Evolutionary conservation across 805 yeast species (phyloP).

Genomic region (Barnettozyma populi): DNA sequence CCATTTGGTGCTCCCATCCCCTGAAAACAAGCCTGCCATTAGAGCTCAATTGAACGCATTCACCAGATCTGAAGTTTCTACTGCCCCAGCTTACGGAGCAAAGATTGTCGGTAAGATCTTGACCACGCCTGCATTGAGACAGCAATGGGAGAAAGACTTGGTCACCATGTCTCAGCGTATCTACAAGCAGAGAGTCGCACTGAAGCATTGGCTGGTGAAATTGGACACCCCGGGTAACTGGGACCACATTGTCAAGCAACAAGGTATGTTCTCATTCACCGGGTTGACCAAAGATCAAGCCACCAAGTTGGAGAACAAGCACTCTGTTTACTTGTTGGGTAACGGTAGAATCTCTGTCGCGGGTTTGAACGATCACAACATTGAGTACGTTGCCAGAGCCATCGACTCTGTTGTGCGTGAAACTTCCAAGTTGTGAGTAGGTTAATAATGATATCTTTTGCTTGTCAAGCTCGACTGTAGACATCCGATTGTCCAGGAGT

Average conservation of each 20-base stretch:
- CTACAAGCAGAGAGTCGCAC: conserved; percentile 64
- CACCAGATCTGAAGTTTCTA: conserved; percentile 82
- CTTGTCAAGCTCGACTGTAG: too few species aligned
- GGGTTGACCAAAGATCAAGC: conserved; percentile 79
- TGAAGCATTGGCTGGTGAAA: conserved; percentile 53
- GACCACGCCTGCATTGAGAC: conserved; percentile 55
- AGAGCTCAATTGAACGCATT: conserved; percentile 69
- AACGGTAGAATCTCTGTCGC: conserved; percentile 93
- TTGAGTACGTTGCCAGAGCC: conserved; percentile 71
- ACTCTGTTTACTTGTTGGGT: conserved; percentile 73
- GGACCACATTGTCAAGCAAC: conserved; percentile 86
- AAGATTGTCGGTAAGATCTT: conserved; percentile 78
- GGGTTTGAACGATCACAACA: conserved; percentile 78
- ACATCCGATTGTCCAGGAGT: too few species aligned
- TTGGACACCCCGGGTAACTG: conserved; percentile 84
- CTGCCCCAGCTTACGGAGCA: conserved; percentile 95
- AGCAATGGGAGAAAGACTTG: conserved; percentile 82
- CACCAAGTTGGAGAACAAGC: conserved; percentile 64
- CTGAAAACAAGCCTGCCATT: conserved; percentile 49
- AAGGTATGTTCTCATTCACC: conserved; percentile 96
- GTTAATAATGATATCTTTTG: background rate
- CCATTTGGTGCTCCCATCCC: conserved; percentile 57
- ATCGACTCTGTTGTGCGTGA: conserved; percentile 68
- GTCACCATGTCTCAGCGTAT: conserved; percentile 85
- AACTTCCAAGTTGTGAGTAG: conserved; percentile 16